These are phyloP conservation scores for Chiua virens DNA, from an alignment of 768 basidiomycete genomes.

Conservation along the genomic window DNA sequence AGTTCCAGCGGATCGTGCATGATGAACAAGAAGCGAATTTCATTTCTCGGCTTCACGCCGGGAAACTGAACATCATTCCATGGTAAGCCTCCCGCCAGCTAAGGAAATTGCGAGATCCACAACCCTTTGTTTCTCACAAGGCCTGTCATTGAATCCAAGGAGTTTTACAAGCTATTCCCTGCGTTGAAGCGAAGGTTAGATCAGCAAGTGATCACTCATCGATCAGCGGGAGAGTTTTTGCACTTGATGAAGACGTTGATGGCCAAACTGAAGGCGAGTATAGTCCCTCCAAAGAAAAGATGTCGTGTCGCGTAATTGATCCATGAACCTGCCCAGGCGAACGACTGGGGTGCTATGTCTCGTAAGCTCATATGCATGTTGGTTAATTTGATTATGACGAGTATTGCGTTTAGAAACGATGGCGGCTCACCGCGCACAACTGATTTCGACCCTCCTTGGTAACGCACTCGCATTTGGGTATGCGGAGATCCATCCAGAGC, in stretches of 20 bases:
- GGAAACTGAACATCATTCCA: conserved; percentile 55
- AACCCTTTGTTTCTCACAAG: conserved; percentile 2
- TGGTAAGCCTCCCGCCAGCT: conserved; percentile 36
- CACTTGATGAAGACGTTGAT: conserved; percentile 60
- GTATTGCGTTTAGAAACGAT: conserved; percentile 41
- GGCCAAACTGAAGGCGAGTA: conserved; percentile 63
- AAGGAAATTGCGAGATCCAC: not conserved
- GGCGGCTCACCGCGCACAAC: conserved; percentile 47
- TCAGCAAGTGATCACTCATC: conserved; percentile 48
- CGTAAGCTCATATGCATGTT: conserved; percentile 37
- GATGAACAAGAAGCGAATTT: conserved; percentile 63
- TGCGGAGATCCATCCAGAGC: conserved; percentile 44
- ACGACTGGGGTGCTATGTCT: conserved; percentile 65
- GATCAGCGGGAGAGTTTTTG: conserved; percentile 53
- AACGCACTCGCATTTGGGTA: conserved; percentile 50
- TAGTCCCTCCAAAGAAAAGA: not conserved
- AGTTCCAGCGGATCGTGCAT: conserved; percentile 62
- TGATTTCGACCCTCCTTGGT: conserved; percentile 41
- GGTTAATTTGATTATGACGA: not conserved
- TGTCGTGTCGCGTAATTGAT: not conserved
- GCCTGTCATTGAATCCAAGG: conserved; percentile 61
- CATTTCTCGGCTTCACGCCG: conserved; percentile 57
- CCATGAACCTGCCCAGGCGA: conserved; percentile 34
- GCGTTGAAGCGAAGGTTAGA: conserved; percentile 48
- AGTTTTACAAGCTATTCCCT: conserved; percentile 59